A percentile compares a stretch with the other conserved stretches of the same genome.
These are phyloP conservation scores for Seiridium unicorne DNA, from an alignment of 2,329 filamentous ascomycete genomes.

Conservation along the genomic window DNA sequence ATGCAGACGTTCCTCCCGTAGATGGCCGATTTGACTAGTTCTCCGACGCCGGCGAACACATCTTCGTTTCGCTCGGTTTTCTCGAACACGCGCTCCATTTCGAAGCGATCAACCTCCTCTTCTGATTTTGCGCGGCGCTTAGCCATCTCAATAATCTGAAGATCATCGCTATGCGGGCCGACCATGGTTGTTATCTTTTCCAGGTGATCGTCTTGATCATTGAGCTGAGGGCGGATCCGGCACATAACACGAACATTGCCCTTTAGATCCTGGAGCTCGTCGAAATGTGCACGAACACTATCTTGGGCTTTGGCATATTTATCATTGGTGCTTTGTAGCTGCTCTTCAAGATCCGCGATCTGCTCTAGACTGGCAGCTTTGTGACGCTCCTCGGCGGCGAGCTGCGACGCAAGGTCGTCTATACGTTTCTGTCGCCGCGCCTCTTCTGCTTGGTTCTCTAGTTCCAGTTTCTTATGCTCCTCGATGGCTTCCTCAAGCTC, in stretches of 20 bases:
- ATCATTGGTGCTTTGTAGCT: not conserved
- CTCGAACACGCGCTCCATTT: conserved; percentile 10
- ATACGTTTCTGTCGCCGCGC: not conserved
- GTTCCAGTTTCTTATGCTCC: too few species aligned
- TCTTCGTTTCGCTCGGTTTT: not conserved
- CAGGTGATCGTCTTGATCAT: not conserved
- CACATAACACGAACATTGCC: conserved; percentile 9
- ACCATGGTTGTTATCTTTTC: not conserved
- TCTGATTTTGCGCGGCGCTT: not conserved
- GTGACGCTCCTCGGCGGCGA: not conserved
- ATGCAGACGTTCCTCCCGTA: conserved; percentile 7
- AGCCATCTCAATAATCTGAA: not conserved
- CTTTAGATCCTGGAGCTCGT: conserved; percentile 1
- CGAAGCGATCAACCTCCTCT: not conserved
- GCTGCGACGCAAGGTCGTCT: not conserved
- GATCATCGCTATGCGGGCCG: not conserved
- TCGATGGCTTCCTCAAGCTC: not conserved
- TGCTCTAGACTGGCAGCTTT: not conserved
- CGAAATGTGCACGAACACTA: not conserved
- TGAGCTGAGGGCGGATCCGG: conserved; percentile 3
- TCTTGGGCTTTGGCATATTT: not conserved
- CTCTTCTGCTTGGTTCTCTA: not conserved
- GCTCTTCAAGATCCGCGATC: not conserved
- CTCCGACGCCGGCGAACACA: conserved; percentile 7
- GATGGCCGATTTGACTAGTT: conserved; percentile 6